These are phyloP conservation scores for Kodamaea laetipori DNA, from an alignment of 805 yeast species.

Conservation along the genomic window DNA sequence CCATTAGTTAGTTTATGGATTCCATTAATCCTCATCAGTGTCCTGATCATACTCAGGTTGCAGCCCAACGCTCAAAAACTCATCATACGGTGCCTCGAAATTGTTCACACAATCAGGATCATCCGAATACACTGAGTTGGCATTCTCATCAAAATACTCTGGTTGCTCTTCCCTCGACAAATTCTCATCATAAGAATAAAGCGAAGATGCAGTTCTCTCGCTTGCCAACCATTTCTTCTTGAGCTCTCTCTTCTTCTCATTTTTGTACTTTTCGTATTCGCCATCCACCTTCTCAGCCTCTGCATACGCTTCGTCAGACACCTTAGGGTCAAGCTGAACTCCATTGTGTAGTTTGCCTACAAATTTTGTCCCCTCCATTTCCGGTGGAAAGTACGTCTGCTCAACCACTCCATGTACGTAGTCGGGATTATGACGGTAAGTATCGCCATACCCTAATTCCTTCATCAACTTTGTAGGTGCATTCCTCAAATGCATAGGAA, in stretches of 20 bases:
- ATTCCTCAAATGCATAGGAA: constrained; percentile 84
- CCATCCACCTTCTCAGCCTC: constrained; percentile 14
- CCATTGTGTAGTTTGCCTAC: constrained; percentile 63
- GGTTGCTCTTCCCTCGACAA: constrained; percentile 35
- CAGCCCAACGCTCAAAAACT: constrained; percentile 26
- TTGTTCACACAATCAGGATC: constrained; percentile 36
- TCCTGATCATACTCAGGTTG: constrained; percentile 24
- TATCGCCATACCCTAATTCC: constrained; percentile 80
- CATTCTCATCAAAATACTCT: constrained; percentile 30
- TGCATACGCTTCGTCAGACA: constrained; percentile 16
- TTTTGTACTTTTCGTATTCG: constrained; percentile 22
- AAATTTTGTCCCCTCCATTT: constrained; percentile 46
- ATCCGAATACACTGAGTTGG: constrained; percentile 31
- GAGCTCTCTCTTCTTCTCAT: constrained; percentile 3
- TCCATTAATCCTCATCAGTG: constrained; percentile 9
- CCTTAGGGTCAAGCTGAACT: constrained; percentile 21
- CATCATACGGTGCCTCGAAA: constrained; percentile 40
- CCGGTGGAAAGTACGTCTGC: constrained; percentile 77
- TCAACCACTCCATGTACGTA: constrained; percentile 68
- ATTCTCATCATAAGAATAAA: constrained; percentile 21
- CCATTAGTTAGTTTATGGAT: too few species aligned
- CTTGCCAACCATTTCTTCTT: constrained; percentile 28
- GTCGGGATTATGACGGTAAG: constrained; percentile 87
- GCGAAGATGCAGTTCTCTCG: constrained; percentile 1
- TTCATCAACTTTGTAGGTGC: constrained; percentile 94